Base-by-base conservation (phyloP, 2,329 filamentous ascomycete species). In the Cladosporium sp. region DNA sequence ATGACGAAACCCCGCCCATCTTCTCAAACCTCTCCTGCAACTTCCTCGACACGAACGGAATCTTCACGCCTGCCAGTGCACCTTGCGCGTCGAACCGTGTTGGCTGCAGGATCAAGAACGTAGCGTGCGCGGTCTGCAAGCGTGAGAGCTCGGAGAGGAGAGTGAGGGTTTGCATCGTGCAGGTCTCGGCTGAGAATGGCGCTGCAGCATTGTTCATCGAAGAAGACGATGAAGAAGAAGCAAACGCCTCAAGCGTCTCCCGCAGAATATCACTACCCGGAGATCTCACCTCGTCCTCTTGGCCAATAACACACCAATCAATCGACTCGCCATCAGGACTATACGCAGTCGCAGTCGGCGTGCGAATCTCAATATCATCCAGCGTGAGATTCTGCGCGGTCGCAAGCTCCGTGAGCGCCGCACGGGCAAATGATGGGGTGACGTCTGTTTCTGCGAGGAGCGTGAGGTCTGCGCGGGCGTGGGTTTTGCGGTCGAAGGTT, bases 391-490 rank as follows among this genome's bases (percentile, higher is more conserved):
- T 68, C 3, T 67, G 65, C 32, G 58, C 59, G 8, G 58, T 54
- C 10, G 73, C 69, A n/a, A 75, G 68, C 57, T 75, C 74, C 10
- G 68, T 68, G 8, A 74, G 67, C 3, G 71, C 72, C 12, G 73
- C 74, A 66, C 65, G 64, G 55, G 65, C 57, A 58, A 75, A 71
- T 11, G 57, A 59, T 15, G 66, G 66, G 2, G 74, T 75, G 3
- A 76, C 72, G 57, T 76, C 74, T 38, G 71, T 63, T 41, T 76
- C 74, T 6, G 71, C 70, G 38, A 70, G 69, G 21, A 76, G 69
- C 5, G 73, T 67, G 59, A 71, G 71, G 18, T 55, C 10, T 2
- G 60, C 65, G 55, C 68, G 67, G 18, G 69, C 67, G 52, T 72
- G 70, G 15, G 70, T 72, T 47, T 71, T 71, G 44, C 71, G 71